Conservation (phyloP, 2,329 filamentous ascomycete species). For the Microascus cirrosus region DNA sequence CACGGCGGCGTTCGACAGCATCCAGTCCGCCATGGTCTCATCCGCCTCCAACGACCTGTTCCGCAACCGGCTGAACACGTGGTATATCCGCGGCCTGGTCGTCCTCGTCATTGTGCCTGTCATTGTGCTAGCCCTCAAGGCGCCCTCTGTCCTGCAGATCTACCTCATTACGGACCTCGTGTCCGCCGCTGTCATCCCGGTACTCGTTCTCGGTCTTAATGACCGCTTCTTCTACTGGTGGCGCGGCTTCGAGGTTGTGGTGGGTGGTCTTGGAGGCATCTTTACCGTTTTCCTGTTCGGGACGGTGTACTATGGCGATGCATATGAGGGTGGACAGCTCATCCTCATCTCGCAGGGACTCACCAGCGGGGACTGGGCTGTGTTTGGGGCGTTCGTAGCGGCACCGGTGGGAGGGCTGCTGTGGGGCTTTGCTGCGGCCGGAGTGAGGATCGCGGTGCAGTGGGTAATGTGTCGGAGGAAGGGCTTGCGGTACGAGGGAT, state of each 20-base stretch:
- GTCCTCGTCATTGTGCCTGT: slow-evolving; percentile 64
- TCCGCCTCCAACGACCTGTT: slow-evolving; percentile 76
- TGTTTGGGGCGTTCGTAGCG: slow-evolving; percentile 72
- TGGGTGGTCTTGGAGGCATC: slow-evolving; percentile 67
- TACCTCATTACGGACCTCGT: slow-evolving; percentile 75
- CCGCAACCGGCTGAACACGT: slow-evolving; percentile 68
- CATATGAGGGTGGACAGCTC: slow-evolving; percentile 50
- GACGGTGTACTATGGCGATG: slow-evolving; percentile 63
- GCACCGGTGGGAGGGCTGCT: slow-evolving; percentile 66
- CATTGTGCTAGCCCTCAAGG: slow-evolving; percentile 62
- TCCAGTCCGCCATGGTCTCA: slow-evolving; percentile 79
- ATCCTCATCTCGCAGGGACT: slow-evolving; percentile 63
- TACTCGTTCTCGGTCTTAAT: slow-evolving; percentile 60
- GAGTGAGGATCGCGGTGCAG: slow-evolving; percentile 45
- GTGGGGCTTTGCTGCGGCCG: slow-evolving; percentile 56
- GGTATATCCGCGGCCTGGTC: slow-evolving; percentile 59
- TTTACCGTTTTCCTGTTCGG: slow-evolving; percentile 75
- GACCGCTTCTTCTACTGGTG: slow-evolving; percentile 61
- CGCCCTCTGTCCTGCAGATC: slow-evolving; percentile 66
- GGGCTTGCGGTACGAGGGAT: slow-evolving; percentile 54
- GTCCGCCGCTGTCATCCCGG: slow-evolving; percentile 64
- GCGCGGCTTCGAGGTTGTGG: slow-evolving; percentile 70
- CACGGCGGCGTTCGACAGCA: slow-evolving; percentile 67
- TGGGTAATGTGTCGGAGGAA: slow-evolving; percentile 43
- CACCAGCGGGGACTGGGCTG: slow-evolving; percentile 69